Evolutionary conservation across 177 flowering plant genomes (phyloP), one percentile per base, ranked within the genome.

Genomic region (Vitis hybrid): DNA sequence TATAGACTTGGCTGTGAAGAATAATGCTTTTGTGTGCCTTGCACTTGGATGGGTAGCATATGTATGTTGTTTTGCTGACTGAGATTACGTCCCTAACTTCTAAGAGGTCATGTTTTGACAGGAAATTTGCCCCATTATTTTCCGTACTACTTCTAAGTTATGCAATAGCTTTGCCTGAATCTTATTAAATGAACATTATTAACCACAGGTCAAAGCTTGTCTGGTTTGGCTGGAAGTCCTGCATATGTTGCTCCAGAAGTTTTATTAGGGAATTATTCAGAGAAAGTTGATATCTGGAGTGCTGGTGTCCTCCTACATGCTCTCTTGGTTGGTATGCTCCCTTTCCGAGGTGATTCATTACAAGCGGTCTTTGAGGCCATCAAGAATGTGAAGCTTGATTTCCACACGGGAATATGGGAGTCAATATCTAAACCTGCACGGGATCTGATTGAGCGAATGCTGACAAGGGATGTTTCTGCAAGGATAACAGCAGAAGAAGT

Each of bases 221-320:
- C 82, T 74, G 99, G 99, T 70, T 76, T 93, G 71, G 99, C 89
- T 63, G 99, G 99, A 67, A 95, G 99, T 75, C 97, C 97, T 9
- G 97, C 93, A 48, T 95, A 95, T 81, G 92, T 95, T 71, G 99
- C 98, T 19, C 99, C 99, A 7, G 99, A 95, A 77, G 98, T 95
- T 75, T 72, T 95, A 68, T 59, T 62, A 9, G 99, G 98, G 15
- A 79, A 91, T 69, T 95, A 95, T 74, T 82, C 92, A 2, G 97
- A 91, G 84, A 95, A 93, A 80, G 97, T 88, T 63, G 99, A 95
- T 78, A 86, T 91, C 14, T 95, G 99, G 98, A 83, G 98, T 86
- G 97, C 97, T 66, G 98, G 99, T 67, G 94, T 95, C n/a, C 95
- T 95, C 59, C 83, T 95, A n/a, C 91, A 95, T 76, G 94, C 89